Conservation (phyloP, 73 alveolate genomes). For the Blepharisma stoltei region DNA sequence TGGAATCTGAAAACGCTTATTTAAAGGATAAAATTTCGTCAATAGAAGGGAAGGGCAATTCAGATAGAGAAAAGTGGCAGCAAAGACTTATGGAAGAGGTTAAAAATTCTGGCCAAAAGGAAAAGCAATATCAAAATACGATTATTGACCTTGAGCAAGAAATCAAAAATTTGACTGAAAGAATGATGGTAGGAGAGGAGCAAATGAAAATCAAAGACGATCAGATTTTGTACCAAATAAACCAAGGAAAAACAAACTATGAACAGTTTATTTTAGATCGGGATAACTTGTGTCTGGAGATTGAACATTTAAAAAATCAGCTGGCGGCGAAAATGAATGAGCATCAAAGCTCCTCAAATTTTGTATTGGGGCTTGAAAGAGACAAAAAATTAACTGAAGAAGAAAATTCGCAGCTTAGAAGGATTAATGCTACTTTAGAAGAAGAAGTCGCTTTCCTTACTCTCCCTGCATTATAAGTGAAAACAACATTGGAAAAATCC, state of each 20-base stretch:
- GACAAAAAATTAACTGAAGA: constrained; percentile 1
- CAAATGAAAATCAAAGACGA: constrained; percentile 7
- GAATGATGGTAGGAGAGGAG: not conserved
- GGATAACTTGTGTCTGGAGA: not conserved
- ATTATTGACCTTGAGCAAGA: not conserved
- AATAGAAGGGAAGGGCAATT: constrained; percentile 1
- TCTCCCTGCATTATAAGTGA: too few relatives aligned
- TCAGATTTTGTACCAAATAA: not conserved
- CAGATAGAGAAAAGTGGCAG: constrained; percentile 25
- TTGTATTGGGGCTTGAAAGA: constrained; percentile 3
- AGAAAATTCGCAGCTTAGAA: not conserved
- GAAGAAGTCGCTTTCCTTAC: constrained; percentile 16
- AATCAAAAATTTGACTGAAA: not conserved
- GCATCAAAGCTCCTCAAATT: not conserved
- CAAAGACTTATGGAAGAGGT: constrained; percentile 21
- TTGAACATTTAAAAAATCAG: constrained; percentile 1
- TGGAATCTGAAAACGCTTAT: constrained; percentile 7
- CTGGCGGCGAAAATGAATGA: not conserved
- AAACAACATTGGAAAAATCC: too few relatives aligned
- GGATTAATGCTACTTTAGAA: not conserved
- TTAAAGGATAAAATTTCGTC: not conserved
- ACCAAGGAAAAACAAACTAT: not conserved
- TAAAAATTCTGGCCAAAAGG: not conserved
- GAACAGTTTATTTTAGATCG: constrained; percentile 4
- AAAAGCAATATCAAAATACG: not conserved